These are phyloP conservation scores for Apophysomyces ossiformis DNA, from an alignment of 371 early-diverging fungal genomes.

Conservation along the genomic window DNA sequence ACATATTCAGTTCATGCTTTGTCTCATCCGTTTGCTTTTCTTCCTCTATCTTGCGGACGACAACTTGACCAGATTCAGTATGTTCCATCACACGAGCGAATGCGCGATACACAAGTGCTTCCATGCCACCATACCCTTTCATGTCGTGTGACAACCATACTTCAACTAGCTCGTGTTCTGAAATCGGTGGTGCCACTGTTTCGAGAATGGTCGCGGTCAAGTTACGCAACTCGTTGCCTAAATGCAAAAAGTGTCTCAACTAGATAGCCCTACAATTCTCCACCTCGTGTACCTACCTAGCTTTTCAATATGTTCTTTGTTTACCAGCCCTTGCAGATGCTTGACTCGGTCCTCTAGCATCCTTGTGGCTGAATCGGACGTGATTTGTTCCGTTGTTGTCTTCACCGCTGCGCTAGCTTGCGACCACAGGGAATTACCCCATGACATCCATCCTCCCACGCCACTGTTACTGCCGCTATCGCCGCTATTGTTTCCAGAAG, in stretches of 20 bases:
- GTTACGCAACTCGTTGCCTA: slow-evolving; percentile 55
- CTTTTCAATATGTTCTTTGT: slow-evolving; percentile 67
- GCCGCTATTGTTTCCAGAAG: slow-evolving; percentile 4
- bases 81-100: slow-evolving; percentile 74
- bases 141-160: slow-evolving; percentile 69
- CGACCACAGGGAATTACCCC: slow-evolving; percentile 55
- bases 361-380: slow-evolving; percentile 46
- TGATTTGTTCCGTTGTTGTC: slow-evolving; percentile 55
- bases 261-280: not conserved
- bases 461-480: not conserved
- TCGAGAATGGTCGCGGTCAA: slow-evolving; percentile 60
- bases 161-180: slow-evolving; percentile 71
- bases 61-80: slow-evolving; percentile 70
- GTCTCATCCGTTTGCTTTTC: slow-evolving; percentile 37
- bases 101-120: slow-evolving; percentile 62
- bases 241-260: not conserved
- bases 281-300: slow-evolving; percentile 43
- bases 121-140: slow-evolving; percentile 64
- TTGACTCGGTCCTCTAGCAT: slow-evolving; percentile 65
- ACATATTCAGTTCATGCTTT: slow-evolving; percentile 58
- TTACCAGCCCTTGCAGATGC: slow-evolving; percentile 53
- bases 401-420: slow-evolving; percentile 59
- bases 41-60: slow-evolving; percentile 54
- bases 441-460: slow-evolving; percentile 45
- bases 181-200: slow-evolving; percentile 70